These are phyloP conservation scores for Sporothrix pallida DNA, from an alignment of 2,329 filamentous ascomycete genomes.

Conservation along the genomic window DNA sequence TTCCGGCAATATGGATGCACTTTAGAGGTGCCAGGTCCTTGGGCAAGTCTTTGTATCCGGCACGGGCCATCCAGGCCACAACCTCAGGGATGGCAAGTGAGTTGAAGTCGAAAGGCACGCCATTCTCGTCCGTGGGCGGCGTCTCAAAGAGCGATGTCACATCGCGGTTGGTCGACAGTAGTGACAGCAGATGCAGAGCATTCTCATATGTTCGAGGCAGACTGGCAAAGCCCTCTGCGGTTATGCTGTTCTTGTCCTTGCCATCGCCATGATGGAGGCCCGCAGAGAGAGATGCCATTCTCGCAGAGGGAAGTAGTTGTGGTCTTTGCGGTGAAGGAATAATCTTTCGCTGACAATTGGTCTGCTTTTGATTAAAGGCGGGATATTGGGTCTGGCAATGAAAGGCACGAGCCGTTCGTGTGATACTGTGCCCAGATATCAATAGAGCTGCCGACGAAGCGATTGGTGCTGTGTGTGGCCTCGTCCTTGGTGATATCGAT, in stretches of 20 bases:
- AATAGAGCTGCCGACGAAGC: too few species aligned
- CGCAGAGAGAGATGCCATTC: conserved; percentile 28
- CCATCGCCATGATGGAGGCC: neutral
- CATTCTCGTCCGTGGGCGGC: conserved; percentile 44
- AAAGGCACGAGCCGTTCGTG: neutral
- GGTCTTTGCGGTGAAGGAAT: neutral
- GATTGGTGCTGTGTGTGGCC: neutral
- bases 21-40: conserved; percentile 64
- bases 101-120: conserved; percentile 63
- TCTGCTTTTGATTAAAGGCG: too few species aligned
- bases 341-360: neutral
- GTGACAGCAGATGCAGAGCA: conserved; percentile 75
- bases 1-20: conserved; percentile 73
- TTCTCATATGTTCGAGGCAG: conserved; percentile 59
- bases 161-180: conserved; percentile 78
- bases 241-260: neutral
- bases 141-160: conserved; percentile 59
- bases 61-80: conserved; percentile 74
- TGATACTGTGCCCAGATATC: neutral
- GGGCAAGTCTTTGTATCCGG: conserved; percentile 66
- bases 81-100: conserved; percentile 80
- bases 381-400: neutral
- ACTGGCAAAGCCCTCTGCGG: conserved; percentile 35
- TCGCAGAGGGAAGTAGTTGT: neutral
- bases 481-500: neutral